These are phyloP conservation scores for Pyrus communis DNA, from an alignment of 306 rosid genomes.

Conservation along the genomic window DNA sequence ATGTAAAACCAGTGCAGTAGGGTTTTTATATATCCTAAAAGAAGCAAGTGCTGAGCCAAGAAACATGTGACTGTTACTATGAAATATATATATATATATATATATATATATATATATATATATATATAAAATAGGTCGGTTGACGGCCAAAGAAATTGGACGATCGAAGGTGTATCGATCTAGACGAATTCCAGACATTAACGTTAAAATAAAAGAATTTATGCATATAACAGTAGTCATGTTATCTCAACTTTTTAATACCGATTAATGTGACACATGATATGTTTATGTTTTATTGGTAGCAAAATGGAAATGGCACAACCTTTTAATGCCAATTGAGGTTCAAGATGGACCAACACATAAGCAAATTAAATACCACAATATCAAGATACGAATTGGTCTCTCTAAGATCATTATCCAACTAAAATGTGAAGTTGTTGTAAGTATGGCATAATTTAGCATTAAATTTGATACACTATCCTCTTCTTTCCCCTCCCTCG, in stretches of 20 bases:
- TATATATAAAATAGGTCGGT: too few relatives aligned
- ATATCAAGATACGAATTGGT: too few relatives aligned
- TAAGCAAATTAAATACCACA: too few relatives aligned
- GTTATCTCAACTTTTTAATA: too few relatives aligned
- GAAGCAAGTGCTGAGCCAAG: not conserved
- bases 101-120: too few relatives aligned
- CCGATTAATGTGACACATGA: not conserved
- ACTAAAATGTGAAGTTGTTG: not conserved
- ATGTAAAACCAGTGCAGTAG: not conserved
- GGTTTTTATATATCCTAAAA: not conserved
- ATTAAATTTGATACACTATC: not conserved
- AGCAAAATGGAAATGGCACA: not conserved
- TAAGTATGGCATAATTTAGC: not conserved
- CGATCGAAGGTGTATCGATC: too few relatives aligned
- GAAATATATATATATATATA: too few relatives aligned
- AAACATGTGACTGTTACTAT: not conserved
- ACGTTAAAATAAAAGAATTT: not conserved
- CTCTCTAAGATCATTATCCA: not conserved
- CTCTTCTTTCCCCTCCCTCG: not conserved
- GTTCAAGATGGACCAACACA: not conserved
- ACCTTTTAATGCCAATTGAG: not conserved
- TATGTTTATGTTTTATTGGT: too few relatives aligned
- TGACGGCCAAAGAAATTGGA: not conserved
- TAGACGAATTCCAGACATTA: not conserved
- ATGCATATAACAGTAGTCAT: too few relatives aligned